Base-by-base conservation (phyloP, 108 stramenopile species). In the Fistulifera pelliculosa region DNA sequence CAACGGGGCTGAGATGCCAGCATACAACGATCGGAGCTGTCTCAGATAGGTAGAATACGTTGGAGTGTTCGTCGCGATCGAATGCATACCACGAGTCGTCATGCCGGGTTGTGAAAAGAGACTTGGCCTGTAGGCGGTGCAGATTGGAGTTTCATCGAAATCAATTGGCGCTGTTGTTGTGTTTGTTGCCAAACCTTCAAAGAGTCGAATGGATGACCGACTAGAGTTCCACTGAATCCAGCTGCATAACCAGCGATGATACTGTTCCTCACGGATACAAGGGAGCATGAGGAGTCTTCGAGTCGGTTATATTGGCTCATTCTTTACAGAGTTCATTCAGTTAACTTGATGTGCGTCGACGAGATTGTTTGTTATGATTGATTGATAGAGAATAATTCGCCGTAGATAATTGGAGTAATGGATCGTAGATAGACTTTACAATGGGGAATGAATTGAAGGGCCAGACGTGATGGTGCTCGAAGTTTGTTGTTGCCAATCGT, bases 161-260 rank as follows among this genome's bases (percentile, higher is more conserved):
- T 45, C 55, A 47, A 31, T 62, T 28, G 26, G 49, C 51, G 49
- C 41, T 48, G 19, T 60, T 63, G 19, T 35, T 17, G 0, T 45
- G 79, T 83, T 69, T 87, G 81, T 35, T 75, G 35, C 62, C 72
- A 73, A 1, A 87, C 85, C 42, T 87, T 87, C 25, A 73, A 27
- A 2, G 71, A 74, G 53, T 87, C 86, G 3, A 87, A 52, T 2
- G 86, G 86, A 61, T 83, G 75, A 12, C 81, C 81, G 0, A 83
- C 49, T 10, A 81, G 25, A 10, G 70, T 61, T 17, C 86, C 86
- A 0, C 64, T 58, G 13, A 65, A 40, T 2, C 81, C 86, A 6
- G 86, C 86, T 25, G 56, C 50, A 39, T 79, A 87, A 1, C 86
- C 86, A 7, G 86, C 81, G 38, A 73, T 26, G 25, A 71, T 61